These are phyloP conservation scores for Monascus purpureus DNA, from an alignment of 495 filamentous ascomycete genomes.

Conservation along the genomic window DNA sequence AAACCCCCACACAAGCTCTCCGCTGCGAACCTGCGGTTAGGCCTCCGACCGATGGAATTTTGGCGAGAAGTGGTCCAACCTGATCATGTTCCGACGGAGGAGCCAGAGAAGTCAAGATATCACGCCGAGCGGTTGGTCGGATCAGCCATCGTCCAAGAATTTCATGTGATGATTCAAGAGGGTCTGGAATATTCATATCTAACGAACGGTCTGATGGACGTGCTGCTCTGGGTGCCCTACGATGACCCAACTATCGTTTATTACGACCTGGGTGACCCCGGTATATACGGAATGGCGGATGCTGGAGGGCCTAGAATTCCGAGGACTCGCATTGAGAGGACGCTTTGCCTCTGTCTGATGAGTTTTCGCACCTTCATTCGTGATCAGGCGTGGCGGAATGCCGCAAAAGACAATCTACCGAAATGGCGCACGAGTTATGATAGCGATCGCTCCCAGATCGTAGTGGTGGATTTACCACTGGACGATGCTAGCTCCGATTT, in stretches of 20 bases:
- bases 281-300: neutral
- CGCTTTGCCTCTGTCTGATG: conserved; percentile 6
- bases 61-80: conserved; percentile 9
- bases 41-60: conserved; percentile 13
- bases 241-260: conserved; percentile 21
- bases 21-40: conserved; percentile 9
- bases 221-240: conserved; percentile 18
- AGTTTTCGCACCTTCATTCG: conserved; percentile 2
- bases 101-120: conserved; percentile 10
- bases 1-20: conserved; percentile 24
- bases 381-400: conserved; percentile 11
- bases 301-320: neutral
- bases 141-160: conserved; percentile 13
- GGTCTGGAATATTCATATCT: conserved; percentile 18
- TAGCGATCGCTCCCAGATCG: conserved; percentile 2
- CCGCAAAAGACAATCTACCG: conserved; percentile 3
- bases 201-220: conserved; percentile 13
- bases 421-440: conserved; percentile 4
- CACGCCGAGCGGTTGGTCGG: conserved; percentile 7
- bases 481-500: conserved; percentile 3
- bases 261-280: conserved; percentile 22
- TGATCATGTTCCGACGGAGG: conserved; percentile 7
- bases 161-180: conserved; percentile 15
- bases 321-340: conserved; percentile 3
- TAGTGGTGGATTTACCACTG: conserved; percentile 4